Evolutionary conservation across 306 rosid genomes (phyloP).

Genomic region (Cicer yamashitae): DNA sequence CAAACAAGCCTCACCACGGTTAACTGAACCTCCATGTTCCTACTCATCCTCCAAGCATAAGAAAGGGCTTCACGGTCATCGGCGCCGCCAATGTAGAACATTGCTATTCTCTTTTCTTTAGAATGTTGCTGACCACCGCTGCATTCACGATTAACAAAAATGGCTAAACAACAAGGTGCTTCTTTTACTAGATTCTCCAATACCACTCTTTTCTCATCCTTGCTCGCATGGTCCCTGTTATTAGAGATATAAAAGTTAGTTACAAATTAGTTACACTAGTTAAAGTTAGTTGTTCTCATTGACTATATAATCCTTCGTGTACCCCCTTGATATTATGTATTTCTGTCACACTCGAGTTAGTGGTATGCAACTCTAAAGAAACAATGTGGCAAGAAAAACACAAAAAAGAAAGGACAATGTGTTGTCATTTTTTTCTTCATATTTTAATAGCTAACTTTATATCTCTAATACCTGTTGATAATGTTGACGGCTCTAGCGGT

Average conservation of each 20-base stretch:
- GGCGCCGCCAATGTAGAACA: slow-evolving; percentile 46
- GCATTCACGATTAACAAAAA: slow-evolving; percentile 48
- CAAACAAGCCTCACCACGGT: slow-evolving; percentile 54
- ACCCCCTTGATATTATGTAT: too few relatives aligned
- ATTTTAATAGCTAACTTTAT: too few relatives aligned
- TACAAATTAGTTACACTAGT: too few relatives aligned
- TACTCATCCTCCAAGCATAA: slow-evolving; percentile 57
- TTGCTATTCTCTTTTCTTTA: slow-evolving; percentile 35
- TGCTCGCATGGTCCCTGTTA: slow-evolving; percentile 31
- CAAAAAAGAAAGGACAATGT: too few relatives aligned
- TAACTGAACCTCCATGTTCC: slow-evolving; percentile 23
- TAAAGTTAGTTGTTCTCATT: too few relatives aligned
- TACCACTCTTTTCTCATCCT: slow-evolving; percentile 44
- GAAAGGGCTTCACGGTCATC: slow-evolving; percentile 57
- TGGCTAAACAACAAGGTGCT: slow-evolving; percentile 46
- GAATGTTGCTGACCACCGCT: not conserved
- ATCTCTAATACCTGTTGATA: slow-evolving; percentile 18
- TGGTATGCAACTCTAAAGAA: too few relatives aligned
- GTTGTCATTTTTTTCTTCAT: too few relatives aligned
- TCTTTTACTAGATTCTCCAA: slow-evolving; percentile 38
- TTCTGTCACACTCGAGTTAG: too few relatives aligned
- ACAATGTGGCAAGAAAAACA: too few relatives aligned
- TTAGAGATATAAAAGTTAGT: too few relatives aligned
- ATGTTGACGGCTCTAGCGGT: slow-evolving; percentile 54
- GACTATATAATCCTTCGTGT: too few relatives aligned